Evolutionary conservation across 2,329 filamentous ascomycete genomes (phyloP).

Genomic region (Colletotrichum abscissum): DNA sequence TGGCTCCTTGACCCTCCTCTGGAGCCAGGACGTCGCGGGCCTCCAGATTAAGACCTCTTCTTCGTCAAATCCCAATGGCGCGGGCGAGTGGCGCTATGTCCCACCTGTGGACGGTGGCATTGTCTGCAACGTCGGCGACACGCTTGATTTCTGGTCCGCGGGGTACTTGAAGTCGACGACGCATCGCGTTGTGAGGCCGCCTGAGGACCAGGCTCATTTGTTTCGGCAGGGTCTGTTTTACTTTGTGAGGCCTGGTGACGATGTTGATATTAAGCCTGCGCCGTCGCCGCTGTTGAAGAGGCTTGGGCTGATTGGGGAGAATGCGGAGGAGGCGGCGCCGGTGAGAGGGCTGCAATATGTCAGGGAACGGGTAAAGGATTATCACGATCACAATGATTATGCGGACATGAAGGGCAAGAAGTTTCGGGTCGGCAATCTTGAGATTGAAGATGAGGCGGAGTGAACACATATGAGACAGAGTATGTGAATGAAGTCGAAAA

Average conservation of each 20-base stretch:
- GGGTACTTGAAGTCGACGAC: constrained; percentile 48
- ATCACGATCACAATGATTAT: constrained; percentile 52
- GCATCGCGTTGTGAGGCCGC: constrained; percentile 48
- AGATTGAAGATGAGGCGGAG: constrained; percentile 52
- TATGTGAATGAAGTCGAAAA: too few species aligned
- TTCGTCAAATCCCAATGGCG: background rate
- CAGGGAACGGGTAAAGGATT: constrained; percentile 52
- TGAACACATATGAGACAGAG: background rate
- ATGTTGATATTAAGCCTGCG: constrained; percentile 43
- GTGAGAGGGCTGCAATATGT: constrained; percentile 54
- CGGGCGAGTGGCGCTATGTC: constrained; percentile 57
- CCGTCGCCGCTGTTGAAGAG: constrained; percentile 43
- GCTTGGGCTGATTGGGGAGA: constrained; percentile 40
- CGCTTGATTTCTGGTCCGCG: constrained; percentile 44
- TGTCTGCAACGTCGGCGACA: constrained; percentile 54
- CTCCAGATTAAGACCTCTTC: constrained; percentile 56
- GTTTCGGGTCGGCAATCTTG: constrained; percentile 51
- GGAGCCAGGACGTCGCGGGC: constrained; percentile 64
- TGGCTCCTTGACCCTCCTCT: constrained; percentile 63
- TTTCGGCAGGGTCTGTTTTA: constrained; percentile 49
- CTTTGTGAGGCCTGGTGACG: constrained; percentile 48
- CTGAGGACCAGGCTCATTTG: constrained; percentile 45
- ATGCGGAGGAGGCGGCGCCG: constrained; percentile 41
- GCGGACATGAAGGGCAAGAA: constrained; percentile 51
- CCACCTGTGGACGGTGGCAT: constrained; percentile 56